Evolutionary conservation across 2,329 filamentous ascomycete species (phyloP), one percentile per base, ranked within the genome.

Genomic region (Scedosporium boydii): DNA sequence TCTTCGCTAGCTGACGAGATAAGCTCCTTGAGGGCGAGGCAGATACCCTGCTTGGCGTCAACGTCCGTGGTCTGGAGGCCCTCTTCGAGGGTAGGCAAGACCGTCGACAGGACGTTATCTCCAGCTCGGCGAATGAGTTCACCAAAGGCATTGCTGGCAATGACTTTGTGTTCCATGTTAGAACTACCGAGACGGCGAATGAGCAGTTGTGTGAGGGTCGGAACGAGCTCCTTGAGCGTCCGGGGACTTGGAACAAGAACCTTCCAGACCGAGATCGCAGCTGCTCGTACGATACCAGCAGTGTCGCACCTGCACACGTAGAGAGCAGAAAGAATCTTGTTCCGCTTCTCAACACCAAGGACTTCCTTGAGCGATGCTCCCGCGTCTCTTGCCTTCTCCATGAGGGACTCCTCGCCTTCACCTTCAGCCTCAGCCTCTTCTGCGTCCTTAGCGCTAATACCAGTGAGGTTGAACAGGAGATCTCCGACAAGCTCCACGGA

Each of bases 301-400:
- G 96, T 99, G 80, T 99, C 95, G 78, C 92, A 96, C 66, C 96
- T 90, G 77, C 95, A 98, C 67, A 99, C 96, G 73, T 98, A 99
- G 59, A 99, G 82, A 5, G 93, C 91, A n/a, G 95, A 97, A 21
- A 99, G 82, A 26, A 99, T 93, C 77, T 93, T 96, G 82, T 99
- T 96, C 64, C 95, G 88, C 77, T 93, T 96, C 73, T 98, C 95
- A 72, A 96, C 91, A 67, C 95, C 96, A 58, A 99, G 89, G 1
- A 93, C 88, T 73, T 98, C 93, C 65, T 96, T 87, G 60, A 99
- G 82, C n/a, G 95, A 97, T 64, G 91, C 88, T 7, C 93, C 91
- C 38, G 95, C 92, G 76, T 98, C 93, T 69, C 87, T 89, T 53
- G 87, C 89, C 63, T 80, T 82, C 63, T 90, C 87, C 65, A 86